These are phyloP conservation scores for Alternaria brassicae DNA, from an alignment of 2,329 filamentous ascomycete species.

Conservation along the genomic window DNA sequence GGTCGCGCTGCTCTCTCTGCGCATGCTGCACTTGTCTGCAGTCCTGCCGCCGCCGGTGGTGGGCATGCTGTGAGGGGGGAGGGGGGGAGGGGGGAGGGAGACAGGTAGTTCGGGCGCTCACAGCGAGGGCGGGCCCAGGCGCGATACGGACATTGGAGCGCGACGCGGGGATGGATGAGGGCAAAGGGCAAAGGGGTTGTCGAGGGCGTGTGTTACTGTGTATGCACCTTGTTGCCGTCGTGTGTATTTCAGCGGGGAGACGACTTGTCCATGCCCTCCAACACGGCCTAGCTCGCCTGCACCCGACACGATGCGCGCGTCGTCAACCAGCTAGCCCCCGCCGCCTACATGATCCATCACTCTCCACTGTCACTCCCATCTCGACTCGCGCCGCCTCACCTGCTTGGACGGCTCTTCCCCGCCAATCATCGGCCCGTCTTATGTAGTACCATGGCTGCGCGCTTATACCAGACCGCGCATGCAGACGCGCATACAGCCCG, in stretches of 20 bases:
- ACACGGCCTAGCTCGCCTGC: background rate
- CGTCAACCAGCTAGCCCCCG: background rate
- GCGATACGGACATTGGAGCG: slow-evolving; percentile 27
- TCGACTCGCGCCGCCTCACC: background rate
- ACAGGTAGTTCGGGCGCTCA: slow-evolving; percentile 12
- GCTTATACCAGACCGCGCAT: background rate
- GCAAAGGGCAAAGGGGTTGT: background rate
- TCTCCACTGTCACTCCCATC: slow-evolving; percentile 1
- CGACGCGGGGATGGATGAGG: background rate
- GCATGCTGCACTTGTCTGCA: slow-evolving; percentile 36
- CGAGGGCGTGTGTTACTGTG: too few relatives aligned
- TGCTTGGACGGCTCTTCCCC: background rate
- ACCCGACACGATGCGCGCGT: background rate
- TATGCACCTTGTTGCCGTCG: background rate
- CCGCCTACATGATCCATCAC: background rate
- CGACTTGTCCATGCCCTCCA: background rate
- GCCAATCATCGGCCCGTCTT: background rate
- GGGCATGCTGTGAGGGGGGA: slow-evolving; percentile 12
- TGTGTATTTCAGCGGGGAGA: slow-evolving; percentile 8
- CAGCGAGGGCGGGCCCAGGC: slow-evolving; percentile 17
- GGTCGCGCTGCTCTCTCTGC: slow-evolving; percentile 25
- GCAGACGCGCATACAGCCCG: background rate
- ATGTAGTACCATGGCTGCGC: too few relatives aligned
- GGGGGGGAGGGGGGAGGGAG: too few relatives aligned
- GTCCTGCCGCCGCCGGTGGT: slow-evolving; percentile 26